Conservation (phyloP, 208 protist genomes). For the Angomonas ambiguus region DNA sequence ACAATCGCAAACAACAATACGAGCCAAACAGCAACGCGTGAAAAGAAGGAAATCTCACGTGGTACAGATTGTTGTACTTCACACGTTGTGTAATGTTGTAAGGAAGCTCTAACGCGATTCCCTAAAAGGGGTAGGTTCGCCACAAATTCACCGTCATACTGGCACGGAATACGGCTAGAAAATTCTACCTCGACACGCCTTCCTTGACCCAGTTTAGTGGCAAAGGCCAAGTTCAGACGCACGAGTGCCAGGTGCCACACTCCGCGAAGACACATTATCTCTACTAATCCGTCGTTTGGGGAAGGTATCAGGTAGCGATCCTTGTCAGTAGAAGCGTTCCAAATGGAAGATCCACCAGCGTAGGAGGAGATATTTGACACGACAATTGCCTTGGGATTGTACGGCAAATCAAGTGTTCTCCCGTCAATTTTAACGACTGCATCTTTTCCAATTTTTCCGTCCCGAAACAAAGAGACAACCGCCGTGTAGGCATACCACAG, state of each 20-base stretch:
- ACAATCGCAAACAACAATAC: neutral
- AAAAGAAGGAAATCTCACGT: neutral
- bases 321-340: slow-evolving; percentile 20
- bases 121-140: neutral
- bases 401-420: slow-evolving; percentile 20
- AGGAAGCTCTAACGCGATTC: neutral
- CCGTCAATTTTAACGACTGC: slow-evolving; percentile 31
- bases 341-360: slow-evolving; percentile 46
- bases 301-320: slow-evolving; percentile 20
- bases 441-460: slow-evolving; percentile 12
- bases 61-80: neutral
- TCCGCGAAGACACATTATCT: slow-evolving; percentile 42
- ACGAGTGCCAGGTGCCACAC: slow-evolving; percentile 53
- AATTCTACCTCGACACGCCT: slow-evolving; percentile 22
- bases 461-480: slow-evolving; percentile 26
- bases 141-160: slow-evolving; percentile 57
- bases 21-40: neutral
- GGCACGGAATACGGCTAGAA: slow-evolving; percentile 19
- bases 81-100: neutral
- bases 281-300: slow-evolving; percentile 34
- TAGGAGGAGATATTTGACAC: slow-evolving; percentile 58
- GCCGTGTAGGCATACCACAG: slow-evolving; percentile 62
- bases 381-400: slow-evolving; percentile 39
- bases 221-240: slow-evolving; percentile 38
- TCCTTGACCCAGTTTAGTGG: slow-evolving; percentile 44